Conservation (phyloP, 2,329 filamentous ascomycete species). For the Ceratocystis lukuohia region DNA sequence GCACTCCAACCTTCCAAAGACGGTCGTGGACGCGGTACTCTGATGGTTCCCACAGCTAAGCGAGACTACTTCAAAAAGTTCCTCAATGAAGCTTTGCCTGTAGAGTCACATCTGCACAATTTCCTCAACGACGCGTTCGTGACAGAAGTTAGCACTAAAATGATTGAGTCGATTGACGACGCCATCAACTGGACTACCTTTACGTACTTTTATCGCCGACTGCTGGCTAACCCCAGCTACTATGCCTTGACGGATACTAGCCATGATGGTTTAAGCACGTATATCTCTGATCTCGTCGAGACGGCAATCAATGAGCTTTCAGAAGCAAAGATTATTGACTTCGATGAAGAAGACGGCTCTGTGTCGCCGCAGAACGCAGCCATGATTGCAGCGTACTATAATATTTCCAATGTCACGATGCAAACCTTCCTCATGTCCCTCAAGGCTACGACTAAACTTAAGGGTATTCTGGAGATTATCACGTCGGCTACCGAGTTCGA, state of each 20-base stretch:
- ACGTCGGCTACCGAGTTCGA: constrained; percentile 97
- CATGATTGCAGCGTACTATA: constrained; percentile 98
- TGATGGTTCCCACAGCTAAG: constrained; percentile 91
- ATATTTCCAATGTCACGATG: constrained; percentile 98
- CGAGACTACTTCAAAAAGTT: constrained; percentile 99
- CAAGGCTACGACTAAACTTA: constrained; percentile 78
- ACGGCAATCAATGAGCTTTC: constrained; percentile 78
- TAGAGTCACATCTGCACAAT: constrained; percentile 84
- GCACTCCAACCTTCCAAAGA: constrained; percentile 68
- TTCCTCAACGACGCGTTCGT: constrained; percentile 94
- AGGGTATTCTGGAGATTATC: constrained; percentile 91
- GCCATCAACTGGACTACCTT: constrained; percentile 98
- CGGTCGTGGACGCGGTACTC: constrained; percentile 72
- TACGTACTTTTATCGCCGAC: constrained; percentile 91
- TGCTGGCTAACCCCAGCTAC: constrained; percentile 91
- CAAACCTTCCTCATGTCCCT: constrained; percentile 93
- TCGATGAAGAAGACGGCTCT: constrained; percentile 85
- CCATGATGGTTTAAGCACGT: constrained; percentile 84
- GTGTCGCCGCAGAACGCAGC: constrained; percentile 85
- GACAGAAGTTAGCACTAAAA: constrained; percentile 90
- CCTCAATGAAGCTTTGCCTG: constrained; percentile 84
- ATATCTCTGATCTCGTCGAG: constrained; percentile 89
- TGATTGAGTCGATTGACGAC: constrained; percentile 88
- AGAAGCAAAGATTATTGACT: constrained; percentile 89
- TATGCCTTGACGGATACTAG: constrained; percentile 82